phyloP scores from a whole-genome alignment of 73 alveolate species.

The Paramecium caudatum region DNA sequence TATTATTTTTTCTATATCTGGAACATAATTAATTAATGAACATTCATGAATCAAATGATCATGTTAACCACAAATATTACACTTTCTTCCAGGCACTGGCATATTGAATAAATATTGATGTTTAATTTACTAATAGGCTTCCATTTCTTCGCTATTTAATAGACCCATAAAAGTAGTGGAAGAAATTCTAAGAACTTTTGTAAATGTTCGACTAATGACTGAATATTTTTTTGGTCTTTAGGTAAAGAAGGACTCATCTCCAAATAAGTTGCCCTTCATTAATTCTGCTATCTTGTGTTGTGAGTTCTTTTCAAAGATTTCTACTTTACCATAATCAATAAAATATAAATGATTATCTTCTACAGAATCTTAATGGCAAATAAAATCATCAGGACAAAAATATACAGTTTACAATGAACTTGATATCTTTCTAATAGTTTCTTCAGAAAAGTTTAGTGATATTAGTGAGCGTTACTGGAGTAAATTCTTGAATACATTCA shows the following conservation, averaged over 20 bases:
- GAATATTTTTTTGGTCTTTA: slow-evolving; percentile 84
- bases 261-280: slow-evolving; percentile 81
- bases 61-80: not conserved
- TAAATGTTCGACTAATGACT: slow-evolving; percentile 84
- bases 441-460: not conserved
- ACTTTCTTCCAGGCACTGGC: not conserved
- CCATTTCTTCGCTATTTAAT: not conserved
- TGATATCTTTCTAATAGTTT: slow-evolving; percentile 6
- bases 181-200: slow-evolving; percentile 79
- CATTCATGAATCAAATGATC: slow-evolving; percentile 2
- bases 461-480: not conserved
- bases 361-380: not conserved
- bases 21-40: not conserved
- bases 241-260: slow-evolving; percentile 89
- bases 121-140: not conserved
- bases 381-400: slow-evolving; percentile 12
- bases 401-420: not conserved
- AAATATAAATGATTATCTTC: slow-evolving; percentile 36
- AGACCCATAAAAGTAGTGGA: not conserved
- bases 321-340: slow-evolving; percentile 28
- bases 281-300: not conserved
- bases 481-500: slow-evolving; percentile 19
- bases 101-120: not conserved
- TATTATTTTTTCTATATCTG: slow-evolving; percentile 18
- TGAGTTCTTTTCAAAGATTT: not conserved